These are phyloP conservation scores for Sporothrix sp. DNA, from an alignment of 2,329 filamentous ascomycete species.

Conservation along the genomic window DNA sequence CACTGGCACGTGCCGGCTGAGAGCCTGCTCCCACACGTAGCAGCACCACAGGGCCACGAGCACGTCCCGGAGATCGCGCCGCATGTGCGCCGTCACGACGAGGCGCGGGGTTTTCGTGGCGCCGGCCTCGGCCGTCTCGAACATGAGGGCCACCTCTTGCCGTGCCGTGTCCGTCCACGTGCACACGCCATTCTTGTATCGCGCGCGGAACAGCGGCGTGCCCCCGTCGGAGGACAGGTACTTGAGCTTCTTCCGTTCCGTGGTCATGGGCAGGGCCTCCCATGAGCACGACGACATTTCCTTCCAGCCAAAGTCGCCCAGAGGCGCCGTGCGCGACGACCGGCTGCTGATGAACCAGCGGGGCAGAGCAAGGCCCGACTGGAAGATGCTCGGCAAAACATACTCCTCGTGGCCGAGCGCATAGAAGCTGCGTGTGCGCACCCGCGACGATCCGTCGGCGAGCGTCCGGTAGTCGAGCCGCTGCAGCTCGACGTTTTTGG, in stretches of 20 bases:
- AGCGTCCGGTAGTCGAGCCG: neutral
- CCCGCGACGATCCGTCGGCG: neutral
- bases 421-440: neutral
- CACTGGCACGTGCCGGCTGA: neutral
- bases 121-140: slow-evolving; percentile 32
- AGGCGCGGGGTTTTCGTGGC: slow-evolving; percentile 31
- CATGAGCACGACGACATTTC: neutral
- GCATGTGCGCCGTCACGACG: slow-evolving; percentile 3
- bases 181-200: neutral
- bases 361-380: neutral
- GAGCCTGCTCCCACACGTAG: neutral
- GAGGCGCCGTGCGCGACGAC: neutral
- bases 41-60: slow-evolving; percentile 8
- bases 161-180: neutral
- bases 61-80: neutral
- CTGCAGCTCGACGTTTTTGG: neutral
- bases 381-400: neutral
- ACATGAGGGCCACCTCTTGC: neutral
- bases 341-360: neutral
- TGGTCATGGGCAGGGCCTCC: neutral
- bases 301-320: neutral
- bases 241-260: neutral
- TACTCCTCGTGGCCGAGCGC: neutral
- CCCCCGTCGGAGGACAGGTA: neutral
- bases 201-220: neutral